Evolutionary conservation across 257 asterid genomes (phyloP), one percentile per base, ranked within the genome.

Genomic region (Phtheirospermum japonicum): DNA sequence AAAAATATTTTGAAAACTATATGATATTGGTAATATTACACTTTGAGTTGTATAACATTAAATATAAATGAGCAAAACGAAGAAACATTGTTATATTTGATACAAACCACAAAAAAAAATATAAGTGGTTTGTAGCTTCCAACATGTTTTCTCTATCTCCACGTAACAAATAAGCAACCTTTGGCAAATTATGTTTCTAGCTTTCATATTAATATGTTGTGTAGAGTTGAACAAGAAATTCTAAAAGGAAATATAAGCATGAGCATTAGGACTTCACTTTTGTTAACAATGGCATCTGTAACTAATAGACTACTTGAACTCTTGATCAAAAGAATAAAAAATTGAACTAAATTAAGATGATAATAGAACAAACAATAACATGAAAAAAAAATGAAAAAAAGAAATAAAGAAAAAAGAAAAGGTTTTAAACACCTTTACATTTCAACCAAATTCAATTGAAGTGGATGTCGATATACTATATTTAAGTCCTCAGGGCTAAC

Each of bases 101-200:
- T 32, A 59, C 40, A 68, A 34, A 58, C 34, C 43, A 36, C 14
- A 33, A 12, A 37, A 66, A 33, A 51, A n/a, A n/a, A n/a, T 17
- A 20, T 43, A 37, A 17, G n/a, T 45, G n/a, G n/a, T n/a, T n/a
- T n/a, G n/a, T n/a, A n/a, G n/a, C n/a, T n/a, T n/a, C n/a, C n/a
- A n/a, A n/a, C n/a, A n/a, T n/a, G n/a, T n/a, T n/a, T n/a, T n/a
- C n/a, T n/a, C n/a, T n/a, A 46, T 55, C 57, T 40, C 20, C 12
- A 39, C 33, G 31, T 31, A 56, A 31, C 16, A 43, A 11, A 31
- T 11, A 39, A 20, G 9, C n/a, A 19, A n/a, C 14, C 60, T 34
- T 19, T 13, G 30, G n/a, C 23, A 18, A 33, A 33, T 59, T 57
- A 10, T 36, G 43, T 17, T 34, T 33, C 49, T 17, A 33, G 0